Percentiles rank a stretch among this genome's conserved stretches.
Conservation (phyloP, 2,329 filamentous ascomycete genomes). For the Aureobasidium sp. region DNA sequence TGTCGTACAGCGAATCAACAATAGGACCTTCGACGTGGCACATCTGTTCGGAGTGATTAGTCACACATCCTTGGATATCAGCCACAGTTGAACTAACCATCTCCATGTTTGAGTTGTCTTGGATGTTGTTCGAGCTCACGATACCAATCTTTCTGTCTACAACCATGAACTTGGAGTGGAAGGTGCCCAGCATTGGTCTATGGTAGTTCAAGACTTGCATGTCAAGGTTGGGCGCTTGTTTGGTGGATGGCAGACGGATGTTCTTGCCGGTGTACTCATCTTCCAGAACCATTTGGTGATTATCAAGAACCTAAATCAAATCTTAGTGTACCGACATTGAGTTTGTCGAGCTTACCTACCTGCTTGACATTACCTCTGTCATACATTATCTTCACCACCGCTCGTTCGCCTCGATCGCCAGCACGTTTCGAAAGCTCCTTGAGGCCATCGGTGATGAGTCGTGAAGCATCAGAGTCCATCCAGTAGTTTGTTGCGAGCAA, state of each 20-base stretch:
- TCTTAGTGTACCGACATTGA: neutral
- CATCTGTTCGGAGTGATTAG: constrained; percentile 34
- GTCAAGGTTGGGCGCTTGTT: constrained; percentile 63
- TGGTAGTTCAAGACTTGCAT: constrained; percentile 68
- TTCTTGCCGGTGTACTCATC: constrained; percentile 46
- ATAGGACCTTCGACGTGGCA: constrained; percentile 66
- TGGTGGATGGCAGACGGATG: constrained; percentile 51
- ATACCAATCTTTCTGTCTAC: constrained; percentile 63
- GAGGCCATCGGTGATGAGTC: constrained; percentile 55
- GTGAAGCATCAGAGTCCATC: constrained; percentile 59
- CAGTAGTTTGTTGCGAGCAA: constrained; percentile 69
- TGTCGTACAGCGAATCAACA: constrained; percentile 67
- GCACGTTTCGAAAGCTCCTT: constrained; percentile 59
- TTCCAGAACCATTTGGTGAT: constrained; percentile 52
- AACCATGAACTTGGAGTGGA: constrained; percentile 70
- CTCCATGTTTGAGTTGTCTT: constrained; percentile 64
- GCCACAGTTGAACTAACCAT: constrained; percentile 40
- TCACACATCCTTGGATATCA: neutral
- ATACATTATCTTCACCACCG: constrained; percentile 67
- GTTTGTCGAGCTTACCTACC: constrained; percentile 19
- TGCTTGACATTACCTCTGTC: constrained; percentile 61
- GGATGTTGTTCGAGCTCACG: constrained; percentile 70
- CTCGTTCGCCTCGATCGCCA: constrained; percentile 45
- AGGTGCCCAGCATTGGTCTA: constrained; percentile 59
- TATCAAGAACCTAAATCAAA: constrained; percentile 41